Evolutionary conservation across 371 early-diverging fungal genomes (phyloP), one percentile per base, ranked within the genome.

Genomic region (Entomophthora muscae): DNA sequence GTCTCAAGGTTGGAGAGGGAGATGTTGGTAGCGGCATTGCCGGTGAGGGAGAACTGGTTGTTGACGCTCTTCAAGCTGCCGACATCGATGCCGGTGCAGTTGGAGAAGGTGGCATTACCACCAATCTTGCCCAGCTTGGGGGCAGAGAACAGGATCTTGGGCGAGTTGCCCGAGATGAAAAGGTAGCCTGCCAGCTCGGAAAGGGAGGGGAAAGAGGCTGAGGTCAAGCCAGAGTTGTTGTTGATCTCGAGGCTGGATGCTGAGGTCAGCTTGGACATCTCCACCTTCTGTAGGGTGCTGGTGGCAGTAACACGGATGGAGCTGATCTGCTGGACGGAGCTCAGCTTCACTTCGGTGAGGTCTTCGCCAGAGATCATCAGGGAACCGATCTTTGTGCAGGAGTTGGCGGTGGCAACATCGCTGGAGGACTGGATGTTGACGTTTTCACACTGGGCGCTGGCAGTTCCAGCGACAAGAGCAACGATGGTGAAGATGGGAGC

Each of bases 1-100:
- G 65, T 68, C 0, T 58, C 53, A 10, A 73, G 33, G 13, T 70
- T 71, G 5, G 72, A 65, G 13, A 77, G 53, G 10, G 56, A 56
- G 1, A 77, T 52, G 10, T 67, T 56, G 0, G 54, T 33, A 54
- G 73, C 73, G 13, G 66, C 60, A 30, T 75, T 76, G 42, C 70
- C 65, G 24, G 69, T 64, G 55, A 76, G 71, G 0, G 70, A 68
- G 10, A 76, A 30, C 1, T n/a, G 13, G 28, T 62, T 33, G 7
- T 27, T 53, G 13, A 53, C 30, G 26, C 27, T 52, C 7, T n/a
- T 33, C 7, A 62, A 29, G 7, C 26, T 21, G 2, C 27, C 28
- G 22, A 62, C 17, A 17, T 51, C 42, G 13, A 62, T 30, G 52
- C 26, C 12, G 22, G 53, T 53, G 24, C n/a, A 23, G 24, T 62